These are phyloP conservation scores for Clarireedia paspali DNA, from an alignment of 2,329 filamentous ascomycete species.

Conservation along the genomic window DNA sequence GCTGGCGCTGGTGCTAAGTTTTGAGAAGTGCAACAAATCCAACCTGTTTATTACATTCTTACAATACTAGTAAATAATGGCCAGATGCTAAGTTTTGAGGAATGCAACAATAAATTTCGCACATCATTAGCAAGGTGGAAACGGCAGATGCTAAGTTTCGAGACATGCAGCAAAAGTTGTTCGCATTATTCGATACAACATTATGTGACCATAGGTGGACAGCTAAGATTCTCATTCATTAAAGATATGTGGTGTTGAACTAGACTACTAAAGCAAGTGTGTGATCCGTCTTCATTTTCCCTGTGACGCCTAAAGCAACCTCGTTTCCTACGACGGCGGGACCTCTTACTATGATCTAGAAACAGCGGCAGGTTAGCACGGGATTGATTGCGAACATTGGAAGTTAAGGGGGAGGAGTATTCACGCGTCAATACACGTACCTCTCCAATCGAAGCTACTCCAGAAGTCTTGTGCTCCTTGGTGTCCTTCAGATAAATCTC, in stretches of 20 bases:
- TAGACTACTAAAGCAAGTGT: slow-evolving; percentile 47
- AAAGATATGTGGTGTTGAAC: neutral
- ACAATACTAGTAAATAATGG: neutral
- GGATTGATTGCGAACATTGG: slow-evolving; percentile 6
- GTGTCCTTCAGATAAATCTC: slow-evolving; percentile 69
- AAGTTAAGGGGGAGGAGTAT: neutral
- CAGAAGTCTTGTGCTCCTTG: slow-evolving; percentile 51
- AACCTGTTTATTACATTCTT: neutral
- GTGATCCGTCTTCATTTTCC: slow-evolving; percentile 62
- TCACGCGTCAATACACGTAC: slow-evolving; percentile 35
- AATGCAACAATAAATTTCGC: neutral
- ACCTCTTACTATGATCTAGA: slow-evolving; percentile 61
- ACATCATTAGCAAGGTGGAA: neutral
- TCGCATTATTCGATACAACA: neutral
- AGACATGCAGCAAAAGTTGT: neutral
- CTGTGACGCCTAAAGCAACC: slow-evolving; percentile 54
- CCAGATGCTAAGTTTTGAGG: neutral
- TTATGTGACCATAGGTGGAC: neutral
- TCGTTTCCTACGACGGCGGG: slow-evolving; percentile 65
- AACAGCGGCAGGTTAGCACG: neutral
- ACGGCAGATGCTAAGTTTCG: neutral
- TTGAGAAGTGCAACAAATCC: no score
- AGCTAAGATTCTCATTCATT: neutral
- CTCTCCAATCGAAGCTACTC: slow-evolving; percentile 54
- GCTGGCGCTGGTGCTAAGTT: neutral